These are phyloP conservation scores for Saccharomycopsis sp. DNA, from an alignment of 805 yeast species.

Conservation along the genomic window DNA sequence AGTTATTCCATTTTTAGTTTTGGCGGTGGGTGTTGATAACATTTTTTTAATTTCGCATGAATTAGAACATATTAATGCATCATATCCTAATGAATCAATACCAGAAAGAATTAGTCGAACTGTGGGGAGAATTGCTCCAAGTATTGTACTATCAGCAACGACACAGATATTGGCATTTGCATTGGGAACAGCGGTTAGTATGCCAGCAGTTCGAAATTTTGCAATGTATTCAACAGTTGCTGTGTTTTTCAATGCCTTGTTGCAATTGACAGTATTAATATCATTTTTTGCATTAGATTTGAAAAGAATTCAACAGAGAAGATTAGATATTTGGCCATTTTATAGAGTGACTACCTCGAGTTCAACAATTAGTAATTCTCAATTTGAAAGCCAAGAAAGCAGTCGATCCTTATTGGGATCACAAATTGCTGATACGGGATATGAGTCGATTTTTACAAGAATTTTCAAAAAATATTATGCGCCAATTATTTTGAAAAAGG, in stretches of 20 bases:
- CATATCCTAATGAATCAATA: constrained; percentile 40
- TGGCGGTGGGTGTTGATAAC: constrained; percentile 96
- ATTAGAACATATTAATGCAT: constrained; percentile 45
- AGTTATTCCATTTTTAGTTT: constrained; percentile 86
- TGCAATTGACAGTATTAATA: constrained; percentile 79
- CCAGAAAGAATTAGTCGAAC: constrained; percentile 58
- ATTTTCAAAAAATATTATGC: constrained; percentile 47
- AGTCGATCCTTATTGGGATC: constrained; percentile 8
- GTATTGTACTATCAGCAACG: constrained; percentile 68
- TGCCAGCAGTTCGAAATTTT: constrained; percentile 96
- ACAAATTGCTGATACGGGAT: constrained; percentile 2
- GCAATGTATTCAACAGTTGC: constrained; percentile 90
- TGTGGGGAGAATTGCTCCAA: constrained; percentile 75
- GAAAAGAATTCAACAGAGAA: constrained; percentile 46
- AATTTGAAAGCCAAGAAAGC: constrained; percentile 9
- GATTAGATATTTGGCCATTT: constrained; percentile 61
- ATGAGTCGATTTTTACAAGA: constrained; percentile 30
- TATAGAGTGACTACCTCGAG: constrained; percentile 28
- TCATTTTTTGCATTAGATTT: constrained; percentile 67
- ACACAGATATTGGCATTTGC: constrained; percentile 77
- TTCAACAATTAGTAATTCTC: not conserved
- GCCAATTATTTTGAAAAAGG: constrained; percentile 46
- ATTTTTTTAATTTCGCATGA: constrained; percentile 83
- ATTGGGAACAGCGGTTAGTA: constrained; percentile 71
- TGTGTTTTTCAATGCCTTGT: constrained; percentile 60